These are phyloP conservation scores for Mucor mucedo DNA, from an alignment of 371 early-diverging fungal genomes.

Conservation along the genomic window DNA sequence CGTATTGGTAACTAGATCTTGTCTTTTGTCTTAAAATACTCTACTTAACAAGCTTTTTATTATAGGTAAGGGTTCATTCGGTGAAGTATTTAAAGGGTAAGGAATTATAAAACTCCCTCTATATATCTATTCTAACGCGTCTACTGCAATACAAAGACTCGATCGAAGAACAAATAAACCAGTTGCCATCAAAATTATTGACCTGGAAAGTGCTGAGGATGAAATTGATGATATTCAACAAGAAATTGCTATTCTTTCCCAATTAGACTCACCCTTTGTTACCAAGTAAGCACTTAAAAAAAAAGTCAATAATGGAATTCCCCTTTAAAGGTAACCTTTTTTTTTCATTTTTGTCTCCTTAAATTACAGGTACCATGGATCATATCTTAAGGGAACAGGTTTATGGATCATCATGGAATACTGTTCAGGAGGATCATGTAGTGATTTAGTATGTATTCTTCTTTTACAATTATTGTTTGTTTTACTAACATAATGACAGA, in stretches of 20 bases:
- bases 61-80: constrained; percentile 90
- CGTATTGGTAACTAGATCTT: constrained; percentile 59
- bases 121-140: constrained; percentile 5
- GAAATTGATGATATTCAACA: constrained; percentile 98
- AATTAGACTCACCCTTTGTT: constrained; percentile 88
- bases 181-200: constrained; percentile 94
- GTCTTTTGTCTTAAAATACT: background rate
- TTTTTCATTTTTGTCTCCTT: constrained; percentile 19
- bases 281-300: constrained; percentile 69
- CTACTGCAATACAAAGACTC: constrained; percentile 49
- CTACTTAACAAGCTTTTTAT: background rate
- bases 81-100: constrained; percentile 92
- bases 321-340: constrained; percentile 2
- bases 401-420: constrained; percentile 97
- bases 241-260: constrained; percentile 96
- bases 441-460: constrained; percentile 70
- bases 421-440: constrained; percentile 89
- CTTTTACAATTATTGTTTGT: background rate
- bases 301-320: background rate
- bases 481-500: constrained; percentile 39
- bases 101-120: constrained; percentile 14
- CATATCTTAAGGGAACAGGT: constrained; percentile 80
- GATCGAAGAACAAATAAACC: constrained; percentile 77
- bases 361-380: constrained; percentile 73
- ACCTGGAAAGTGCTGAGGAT: constrained; percentile 93